Percentiles rank a stretch among this genome's conserved stretches.
Conservation (phyloP, 192 early-diverging fungal genomes). For the Umbelopsis ramanniana region DNA sequence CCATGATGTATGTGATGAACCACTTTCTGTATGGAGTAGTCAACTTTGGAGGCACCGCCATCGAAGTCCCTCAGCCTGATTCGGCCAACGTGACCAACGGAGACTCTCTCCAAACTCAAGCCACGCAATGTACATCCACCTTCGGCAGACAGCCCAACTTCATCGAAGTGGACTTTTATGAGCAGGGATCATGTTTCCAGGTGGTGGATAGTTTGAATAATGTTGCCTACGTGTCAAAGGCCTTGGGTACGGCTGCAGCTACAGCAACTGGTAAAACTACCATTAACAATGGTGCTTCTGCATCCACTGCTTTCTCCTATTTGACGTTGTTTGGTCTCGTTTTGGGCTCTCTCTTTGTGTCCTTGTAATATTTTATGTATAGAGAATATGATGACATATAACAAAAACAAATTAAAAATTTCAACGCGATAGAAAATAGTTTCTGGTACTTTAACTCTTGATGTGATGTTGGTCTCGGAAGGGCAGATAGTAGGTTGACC, state of each 20-base stretch:
- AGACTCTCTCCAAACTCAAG: conserved; percentile 57
- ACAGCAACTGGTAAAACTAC: conserved; percentile 5
- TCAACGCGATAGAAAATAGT: no score
- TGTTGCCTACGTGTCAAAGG: conserved; percentile 44
- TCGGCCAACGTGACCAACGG: conserved; percentile 59
- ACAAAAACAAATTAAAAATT: neutral
- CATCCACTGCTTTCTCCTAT: neutral
- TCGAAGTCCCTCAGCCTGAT: conserved; percentile 59
- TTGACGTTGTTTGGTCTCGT: neutral
- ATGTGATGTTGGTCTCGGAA: no score
- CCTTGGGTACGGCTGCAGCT: conserved; percentile 10
- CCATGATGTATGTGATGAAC: conserved; percentile 73
- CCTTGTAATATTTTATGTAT: conserved; percentile 11
- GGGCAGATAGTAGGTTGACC: no score
- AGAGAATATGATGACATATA: neutral
- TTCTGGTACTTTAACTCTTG: no score
- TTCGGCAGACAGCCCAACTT: conserved; percentile 66
- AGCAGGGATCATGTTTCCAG: conserved; percentile 57
- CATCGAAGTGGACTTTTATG: conserved; percentile 78
- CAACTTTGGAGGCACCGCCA: conserved; percentile 27
- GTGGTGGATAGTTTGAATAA: conserved; percentile 58
- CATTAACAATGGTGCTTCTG: conserved; percentile 2
- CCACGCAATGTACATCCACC: conserved; percentile 52
- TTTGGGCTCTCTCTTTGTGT: neutral
- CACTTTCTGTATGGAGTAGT: conserved; percentile 68